Evolutionary conservation across 2,329 filamentous ascomycete species (phyloP), one percentile per base, ranked within the genome.

Genomic region (Aaosphaeria pasadenensis): DNA sequence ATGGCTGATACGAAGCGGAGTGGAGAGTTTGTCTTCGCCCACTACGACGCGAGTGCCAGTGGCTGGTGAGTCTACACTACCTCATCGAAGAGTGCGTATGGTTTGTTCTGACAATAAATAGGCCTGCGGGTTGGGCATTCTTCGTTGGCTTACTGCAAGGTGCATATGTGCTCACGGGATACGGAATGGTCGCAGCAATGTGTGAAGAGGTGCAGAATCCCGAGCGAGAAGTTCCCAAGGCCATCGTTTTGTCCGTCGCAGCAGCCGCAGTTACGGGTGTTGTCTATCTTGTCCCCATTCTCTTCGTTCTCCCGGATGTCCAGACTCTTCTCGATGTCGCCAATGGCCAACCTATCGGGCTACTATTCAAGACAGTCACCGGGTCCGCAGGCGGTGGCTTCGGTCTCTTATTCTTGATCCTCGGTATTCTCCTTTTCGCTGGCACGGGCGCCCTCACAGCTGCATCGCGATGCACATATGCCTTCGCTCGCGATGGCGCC

Each of bases 361-460:
- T 86, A 4, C 73, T 91, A 31, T 91, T 91, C 78, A 88, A 88
- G 71, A 84, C 75, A 0, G 87, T 84, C 7, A 91, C 88, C 0
- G 87, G 87, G 1, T 88, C 85, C 17, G 78, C 85, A 1, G 83
- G 75, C 5, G 88, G 87, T 28, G 88, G 88, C 0, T 90, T 92
- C 55, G 87, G 85, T 0, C 76, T 91, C 5, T 76, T 91, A 11
- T 87, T 91, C 68, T 73, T 91, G 2, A 83, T 92, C 55, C 77
- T 91, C 28, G 87, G 87, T 1, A 89, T 92, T 58, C 76, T 87
- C 50, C 78, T 91, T 64, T 90, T 91, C 60, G 87, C 88, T 1
- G 88, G 88, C 17, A 83, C 87, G 32, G 87, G 87, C 5, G 84
- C 87, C 1, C 73, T 91, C 17, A 91, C 88, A 0, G 88, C 88